A percentile compares a stretch with the other conserved stretches of the same genome.
phyloP scores from a whole-genome alignment of 768 basidiomycete species.

The Cubamyces sp. region DNA sequence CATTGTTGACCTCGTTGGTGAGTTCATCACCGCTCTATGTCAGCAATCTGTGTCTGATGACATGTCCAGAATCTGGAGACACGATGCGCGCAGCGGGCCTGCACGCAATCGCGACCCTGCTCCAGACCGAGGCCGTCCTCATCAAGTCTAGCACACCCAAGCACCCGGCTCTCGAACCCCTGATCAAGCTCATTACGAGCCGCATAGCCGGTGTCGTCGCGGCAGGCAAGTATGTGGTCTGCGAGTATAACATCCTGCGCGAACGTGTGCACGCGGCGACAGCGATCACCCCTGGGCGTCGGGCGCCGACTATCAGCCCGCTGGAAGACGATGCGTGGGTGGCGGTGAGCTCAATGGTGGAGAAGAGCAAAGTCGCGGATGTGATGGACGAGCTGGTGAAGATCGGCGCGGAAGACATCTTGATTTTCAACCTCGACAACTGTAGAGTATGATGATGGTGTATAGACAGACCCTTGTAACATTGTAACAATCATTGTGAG shows the following conservation, averaged over 20 bases:
- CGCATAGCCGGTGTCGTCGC: slow-evolving; percentile 94
- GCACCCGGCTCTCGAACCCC: slow-evolving; percentile 59
- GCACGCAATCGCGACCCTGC: slow-evolving; percentile 88
- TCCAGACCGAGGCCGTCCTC: slow-evolving; percentile 88
- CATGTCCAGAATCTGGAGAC: slow-evolving; percentile 87
- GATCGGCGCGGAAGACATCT: slow-evolving; percentile 87
- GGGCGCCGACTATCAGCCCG: slow-evolving; percentile 86
- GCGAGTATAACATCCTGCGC: slow-evolving; percentile 90
- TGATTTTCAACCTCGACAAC: slow-evolving; percentile 90
- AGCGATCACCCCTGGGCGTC: slow-evolving; percentile 81
- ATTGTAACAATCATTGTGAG: neutral
- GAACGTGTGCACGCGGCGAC: slow-evolving; percentile 63
- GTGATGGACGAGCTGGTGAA: slow-evolving; percentile 88
- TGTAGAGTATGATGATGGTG: slow-evolving; percentile 70
- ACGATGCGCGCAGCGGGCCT: slow-evolving; percentile 99
- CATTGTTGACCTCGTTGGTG: slow-evolving; percentile 96
- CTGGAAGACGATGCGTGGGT: slow-evolving; percentile 88
- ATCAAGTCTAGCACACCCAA: slow-evolving; percentile 78
- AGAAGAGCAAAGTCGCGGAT: slow-evolving; percentile 75
- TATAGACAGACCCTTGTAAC: neutral
- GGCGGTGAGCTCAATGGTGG: slow-evolving; percentile 91
- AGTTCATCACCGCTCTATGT: slow-evolving; percentile 35
- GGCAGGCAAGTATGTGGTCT: slow-evolving; percentile 82
- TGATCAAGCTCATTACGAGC: slow-evolving; percentile 80
- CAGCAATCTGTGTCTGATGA: neutral